Percentiles rank a stretch among this genome's conserved stretches.
phyloP scores from a whole-genome alignment of 2,329 filamentous ascomycete genomes.

The Colletotrichum viniferum region DNA sequence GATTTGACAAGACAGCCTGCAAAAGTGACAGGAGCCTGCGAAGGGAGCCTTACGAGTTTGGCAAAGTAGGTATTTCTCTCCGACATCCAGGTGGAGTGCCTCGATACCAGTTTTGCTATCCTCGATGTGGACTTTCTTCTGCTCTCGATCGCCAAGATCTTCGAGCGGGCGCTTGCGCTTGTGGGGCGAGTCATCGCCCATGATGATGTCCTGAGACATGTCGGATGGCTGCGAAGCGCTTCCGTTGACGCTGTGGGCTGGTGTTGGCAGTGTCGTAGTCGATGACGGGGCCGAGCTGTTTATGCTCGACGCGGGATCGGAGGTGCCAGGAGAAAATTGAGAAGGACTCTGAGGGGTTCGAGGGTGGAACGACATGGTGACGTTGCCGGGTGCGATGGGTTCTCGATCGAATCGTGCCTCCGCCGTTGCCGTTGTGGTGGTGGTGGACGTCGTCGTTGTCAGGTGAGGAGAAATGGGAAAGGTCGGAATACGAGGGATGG shows the following conservation, averaged over 20 bases:
- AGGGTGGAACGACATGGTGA: conserved; percentile 70
- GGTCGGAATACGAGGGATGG: conserved; percentile 13
- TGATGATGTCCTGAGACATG: conserved; percentile 43
- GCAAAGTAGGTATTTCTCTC: conserved; percentile 70
- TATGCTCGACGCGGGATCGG: conserved; percentile 55
- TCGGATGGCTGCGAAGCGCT: conserved; percentile 49
- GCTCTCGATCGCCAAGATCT: conserved; percentile 59
- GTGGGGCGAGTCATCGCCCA: conserved; percentile 57
- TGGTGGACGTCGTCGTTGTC: conserved; percentile 35
- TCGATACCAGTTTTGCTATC: conserved; percentile 66
- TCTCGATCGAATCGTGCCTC: conserved; percentile 3
- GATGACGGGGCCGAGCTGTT: conserved; percentile 56
- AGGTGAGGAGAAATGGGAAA: conserved; percentile 20
- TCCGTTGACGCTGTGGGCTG: conserved; percentile 67
- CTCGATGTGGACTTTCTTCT: conserved; percentile 68
- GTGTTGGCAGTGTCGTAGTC: conserved; percentile 62
- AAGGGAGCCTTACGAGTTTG: conserved; percentile 69
- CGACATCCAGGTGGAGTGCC: conserved; percentile 69
- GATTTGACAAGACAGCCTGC: conserved; percentile 14
- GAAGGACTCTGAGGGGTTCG: conserved; percentile 72
- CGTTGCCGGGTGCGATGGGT: conserved; percentile 31
- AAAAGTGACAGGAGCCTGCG: conserved; percentile 24
- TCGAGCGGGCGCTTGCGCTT: conserved; percentile 67
- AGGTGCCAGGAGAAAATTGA: conserved; percentile 61
- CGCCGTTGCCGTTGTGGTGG: conserved; percentile 35